A percentile compares a stretch with the other conserved stretches of the same genome.
These are phyloP conservation scores for Endotrypanum monterogeii DNA, from an alignment of 208 protist genomes.

Conservation along the genomic window DNA sequence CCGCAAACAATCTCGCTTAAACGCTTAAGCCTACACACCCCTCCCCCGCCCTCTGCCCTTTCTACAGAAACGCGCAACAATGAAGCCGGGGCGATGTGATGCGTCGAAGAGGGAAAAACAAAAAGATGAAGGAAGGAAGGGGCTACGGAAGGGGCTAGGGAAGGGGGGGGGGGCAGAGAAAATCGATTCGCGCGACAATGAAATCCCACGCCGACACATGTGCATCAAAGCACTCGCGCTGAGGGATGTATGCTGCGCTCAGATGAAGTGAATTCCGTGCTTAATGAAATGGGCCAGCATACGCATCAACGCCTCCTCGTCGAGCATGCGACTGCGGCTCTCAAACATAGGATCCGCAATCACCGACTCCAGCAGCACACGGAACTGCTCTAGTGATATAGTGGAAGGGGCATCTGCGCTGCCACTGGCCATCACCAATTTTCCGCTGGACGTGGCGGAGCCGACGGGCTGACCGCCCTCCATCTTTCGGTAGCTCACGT, in stretches of 20 bases:
- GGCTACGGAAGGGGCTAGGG: too few species aligned
- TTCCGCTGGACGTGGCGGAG: slow-evolving; percentile 4
- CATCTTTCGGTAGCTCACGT: slow-evolving; percentile 87
- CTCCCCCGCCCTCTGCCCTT: too few species aligned
- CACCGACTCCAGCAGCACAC: slow-evolving; percentile 64
- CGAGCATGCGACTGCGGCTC: slow-evolving; percentile 63
- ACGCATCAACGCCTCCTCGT: slow-evolving; percentile 81
- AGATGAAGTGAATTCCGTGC: slow-evolving; percentile 88
- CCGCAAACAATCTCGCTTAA: too few species aligned
- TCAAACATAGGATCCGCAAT: slow-evolving; percentile 81
- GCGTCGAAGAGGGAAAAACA: too few species aligned
- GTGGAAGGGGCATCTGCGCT: background rate
- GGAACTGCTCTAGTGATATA: slow-evolving; percentile 65
- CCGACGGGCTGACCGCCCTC: slow-evolving; percentile 43
- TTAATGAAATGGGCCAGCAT: slow-evolving; percentile 81
- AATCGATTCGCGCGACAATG: background rate
- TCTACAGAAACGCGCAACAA: too few species aligned
- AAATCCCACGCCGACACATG: background rate
- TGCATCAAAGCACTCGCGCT: background rate
- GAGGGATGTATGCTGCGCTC: background rate
- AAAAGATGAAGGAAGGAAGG: too few species aligned
- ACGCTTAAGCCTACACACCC: too few species aligned
- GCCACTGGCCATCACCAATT: background rate
- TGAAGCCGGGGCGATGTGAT: too few species aligned
- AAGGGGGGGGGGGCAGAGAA: background rate